phyloP scores from a whole-genome alignment of 1,284 basidiomycete genomes.

The Trichosporon inkin region DNA sequence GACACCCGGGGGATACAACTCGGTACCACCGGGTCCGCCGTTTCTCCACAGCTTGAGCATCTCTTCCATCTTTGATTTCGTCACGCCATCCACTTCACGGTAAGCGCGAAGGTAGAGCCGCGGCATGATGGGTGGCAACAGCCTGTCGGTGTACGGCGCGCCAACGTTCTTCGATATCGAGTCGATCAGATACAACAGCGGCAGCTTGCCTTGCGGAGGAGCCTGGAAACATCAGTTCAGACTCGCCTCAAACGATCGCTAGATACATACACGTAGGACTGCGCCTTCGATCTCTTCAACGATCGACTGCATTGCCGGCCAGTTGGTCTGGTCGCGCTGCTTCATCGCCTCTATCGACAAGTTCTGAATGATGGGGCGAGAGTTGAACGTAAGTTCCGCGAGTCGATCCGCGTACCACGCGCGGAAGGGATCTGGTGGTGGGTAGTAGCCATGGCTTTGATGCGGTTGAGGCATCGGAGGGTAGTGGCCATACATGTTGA shows the following conservation, averaged over 20 bases:
- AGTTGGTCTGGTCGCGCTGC: conserved; percentile 56
- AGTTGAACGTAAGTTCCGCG: conserved; percentile 85
- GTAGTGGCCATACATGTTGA: conserved; percentile 7
- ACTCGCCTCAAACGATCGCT: not conserved
- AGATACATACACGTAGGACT: conserved; percentile 56
- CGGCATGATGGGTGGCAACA: conserved; percentile 65
- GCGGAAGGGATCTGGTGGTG: conserved; percentile 41
- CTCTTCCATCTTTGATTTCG: conserved; percentile 89
- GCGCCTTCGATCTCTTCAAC: conserved; percentile 83
- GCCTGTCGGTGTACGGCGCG: conserved; percentile 77
- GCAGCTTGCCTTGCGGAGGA: conserved; percentile 86
- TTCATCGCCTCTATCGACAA: conserved; percentile 93
- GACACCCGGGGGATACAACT: conserved; percentile 57
- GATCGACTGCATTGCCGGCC: conserved; percentile 70
- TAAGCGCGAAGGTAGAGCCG: conserved; percentile 80
- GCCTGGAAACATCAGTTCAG: conserved; percentile 57
- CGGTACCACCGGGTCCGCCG: conserved; percentile 69
- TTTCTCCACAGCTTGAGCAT: conserved; percentile 89
- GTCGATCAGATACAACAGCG: conserved; percentile 90
- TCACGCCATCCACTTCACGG: conserved; percentile 71
- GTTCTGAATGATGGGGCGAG: conserved; percentile 89
- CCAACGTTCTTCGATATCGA: conserved; percentile 94
- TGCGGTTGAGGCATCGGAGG: conserved; percentile 3
- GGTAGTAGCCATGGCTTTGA: conserved; percentile 9
- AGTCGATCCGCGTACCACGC: conserved; percentile 69